Evolutionary conservation across 352 stramenopile genomes (phyloP), one percentile per base, ranked within the genome.

Genomic region (Halophytophthora polymorphica): DNA sequence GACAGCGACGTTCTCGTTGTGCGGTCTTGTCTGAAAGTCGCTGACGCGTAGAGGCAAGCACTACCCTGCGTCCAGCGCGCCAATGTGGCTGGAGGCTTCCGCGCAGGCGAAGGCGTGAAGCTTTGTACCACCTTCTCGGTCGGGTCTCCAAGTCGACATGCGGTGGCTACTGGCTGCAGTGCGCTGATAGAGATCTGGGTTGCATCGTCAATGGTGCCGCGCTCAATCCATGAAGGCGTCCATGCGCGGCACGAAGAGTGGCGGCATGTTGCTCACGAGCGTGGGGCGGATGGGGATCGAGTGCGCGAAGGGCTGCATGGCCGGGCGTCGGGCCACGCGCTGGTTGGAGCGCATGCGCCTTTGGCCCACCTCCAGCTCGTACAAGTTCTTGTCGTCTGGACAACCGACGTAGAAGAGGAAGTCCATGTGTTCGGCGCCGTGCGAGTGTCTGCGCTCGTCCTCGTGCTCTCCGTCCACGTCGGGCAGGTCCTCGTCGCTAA

Each of bases 361-460:
- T 15, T 54, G 50, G 0, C 64, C 61, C 6, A 68, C 37, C 22
- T 79, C 70, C 14, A 77, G 47, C 10, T 73, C 56, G 15, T 44
- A 41, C 21, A 67, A n/a, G 52, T 58, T 71, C 45, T 28, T 62
- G 31, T 77, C 58, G 6, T 84, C 69, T 1, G 71, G 51, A 23
- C 56, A 67, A 1, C 76, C 69, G 0, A 50, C 51, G 51, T 82
- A 87, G 56, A 87, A 85, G 6, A 87, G 55, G 44, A 87, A 87
- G 45, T 85, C 61, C 45, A 81, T 76, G 0, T 52, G 69, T 13
- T 52, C 12, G 15, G 48, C 39, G 13, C 53, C 23, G 19, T 19
- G 21, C 44, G 28, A 1, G 12, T 39, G 19, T 42, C 37, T 18
- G n/a, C 10, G n/a, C 19, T 45, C 39, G 34, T 37, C 33, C 14